Percentiles rank a stretch among this genome's conserved stretches.
phyloP scores from a whole-genome alignment of 202 grass and related monocot genomes.

The Carex arenaria region DNA sequence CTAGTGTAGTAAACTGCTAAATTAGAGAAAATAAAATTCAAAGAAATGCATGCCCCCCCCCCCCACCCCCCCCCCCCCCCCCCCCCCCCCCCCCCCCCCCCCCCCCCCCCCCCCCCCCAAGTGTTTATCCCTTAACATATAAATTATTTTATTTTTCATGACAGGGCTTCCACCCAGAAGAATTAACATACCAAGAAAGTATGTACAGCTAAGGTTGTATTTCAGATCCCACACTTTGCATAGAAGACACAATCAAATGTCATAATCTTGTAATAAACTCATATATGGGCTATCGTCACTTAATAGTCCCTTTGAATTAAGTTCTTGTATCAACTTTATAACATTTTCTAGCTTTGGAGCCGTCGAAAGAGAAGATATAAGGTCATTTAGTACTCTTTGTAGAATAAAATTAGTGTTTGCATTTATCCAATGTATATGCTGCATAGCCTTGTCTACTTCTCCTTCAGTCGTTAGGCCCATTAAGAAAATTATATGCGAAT shows the following conservation, averaged over 20 bases:
- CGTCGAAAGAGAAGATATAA: constrained; percentile 72
- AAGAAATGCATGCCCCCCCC: not conserved
- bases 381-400: constrained; percentile 47
- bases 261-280: constrained; percentile 30
- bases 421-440: constrained; percentile 60
- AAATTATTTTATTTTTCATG: not conserved
- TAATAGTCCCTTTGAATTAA: constrained; percentile 49
- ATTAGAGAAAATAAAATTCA: not conserved
- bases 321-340: constrained; percentile 37
- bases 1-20: not conserved
- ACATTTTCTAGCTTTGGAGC: constrained; percentile 59
- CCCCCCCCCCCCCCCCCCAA: no score
- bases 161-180: not conserved
- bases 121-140: not conserved
- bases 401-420: constrained; percentile 36
- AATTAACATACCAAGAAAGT: not conserved
- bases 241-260: not conserved
- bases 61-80: no score
- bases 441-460: constrained; percentile 56
- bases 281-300: constrained; percentile 49
- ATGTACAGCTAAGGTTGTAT: not conserved
- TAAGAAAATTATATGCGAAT: constrained; percentile 64
- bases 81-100: no score
- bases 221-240: not conserved
- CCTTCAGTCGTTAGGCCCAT: constrained; percentile 59